phyloP scores from a whole-genome alignment of 78 protist genomes.

The Dictyostelium capitatum region DNA sequence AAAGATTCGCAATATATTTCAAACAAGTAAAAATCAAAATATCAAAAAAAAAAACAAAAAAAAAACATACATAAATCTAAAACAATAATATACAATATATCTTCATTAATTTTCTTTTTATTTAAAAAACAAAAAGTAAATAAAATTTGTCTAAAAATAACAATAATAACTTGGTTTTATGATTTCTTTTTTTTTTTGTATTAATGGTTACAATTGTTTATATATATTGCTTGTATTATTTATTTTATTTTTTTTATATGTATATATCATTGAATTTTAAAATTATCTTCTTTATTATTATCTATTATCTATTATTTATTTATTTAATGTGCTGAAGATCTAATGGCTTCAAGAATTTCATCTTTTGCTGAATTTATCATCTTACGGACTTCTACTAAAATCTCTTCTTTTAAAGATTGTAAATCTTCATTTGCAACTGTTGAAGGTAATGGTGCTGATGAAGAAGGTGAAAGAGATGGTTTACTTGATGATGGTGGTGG shows the following conservation, averaged over 20 bases:
- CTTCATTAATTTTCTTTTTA: no score
- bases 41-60: no score
- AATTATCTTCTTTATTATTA: neutral
- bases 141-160: no score
- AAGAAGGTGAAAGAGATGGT: constrained; percentile 44
- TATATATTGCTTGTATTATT: neutral
- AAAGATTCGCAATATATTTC: no score
- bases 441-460: constrained; percentile 38
- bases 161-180: neutral
- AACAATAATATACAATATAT: no score
- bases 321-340: constrained; percentile 8
- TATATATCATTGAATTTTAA: neutral
- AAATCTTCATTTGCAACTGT: constrained; percentile 52
- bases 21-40: neutral
- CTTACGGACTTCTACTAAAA: constrained; percentile 57
- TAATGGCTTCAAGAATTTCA: constrained; percentile 79
- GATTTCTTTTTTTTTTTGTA: neutral
- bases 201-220: neutral
- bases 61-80: no score
- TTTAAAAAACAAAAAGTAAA: no score
- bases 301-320: neutral
- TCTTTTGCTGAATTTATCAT: constrained; percentile 55
- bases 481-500: constrained; percentile 45
- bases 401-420: constrained; percentile 72
- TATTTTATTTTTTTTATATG: neutral